Evolutionary conservation across 2,329 filamentous ascomycete species (phyloP).

Genomic region (Fusarium sambucinum): DNA sequence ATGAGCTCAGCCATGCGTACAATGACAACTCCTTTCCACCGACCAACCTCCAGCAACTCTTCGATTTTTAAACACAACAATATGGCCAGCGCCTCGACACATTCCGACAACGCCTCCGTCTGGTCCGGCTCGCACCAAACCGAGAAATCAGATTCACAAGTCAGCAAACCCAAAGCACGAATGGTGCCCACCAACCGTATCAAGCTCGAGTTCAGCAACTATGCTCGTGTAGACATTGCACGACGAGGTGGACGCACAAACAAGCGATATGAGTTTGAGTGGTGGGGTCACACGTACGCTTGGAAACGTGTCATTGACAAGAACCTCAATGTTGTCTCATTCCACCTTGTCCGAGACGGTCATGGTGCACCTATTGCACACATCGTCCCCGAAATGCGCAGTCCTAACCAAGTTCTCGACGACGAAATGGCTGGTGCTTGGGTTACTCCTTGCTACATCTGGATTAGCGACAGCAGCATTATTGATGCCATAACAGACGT

Average conservation of each 20-base stretch:
- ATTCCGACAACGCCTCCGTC: slow-evolving; percentile 42
- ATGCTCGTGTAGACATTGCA: slow-evolving; percentile 88
- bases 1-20: slow-evolving; percentile 61
- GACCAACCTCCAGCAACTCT: slow-evolving; percentile 42
- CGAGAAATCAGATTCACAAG: slow-evolving; percentile 36
- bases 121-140: slow-evolving; percentile 45
- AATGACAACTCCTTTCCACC: slow-evolving; percentile 54
- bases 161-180: slow-evolving; percentile 52
- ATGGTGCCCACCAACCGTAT: slow-evolving; percentile 78
- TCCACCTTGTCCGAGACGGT: slow-evolving; percentile 80
- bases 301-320: slow-evolving; percentile 85
- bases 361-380: slow-evolving; percentile 76
- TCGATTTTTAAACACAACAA: slow-evolving; percentile 43
- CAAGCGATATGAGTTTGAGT: slow-evolving; percentile 91
- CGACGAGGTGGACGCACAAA: slow-evolving; percentile 72
- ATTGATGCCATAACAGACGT: slow-evolving; percentile 80
- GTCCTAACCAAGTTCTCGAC: slow-evolving; percentile 74
- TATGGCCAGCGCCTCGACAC: slow-evolving; percentile 24
- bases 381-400: slow-evolving; percentile 83
- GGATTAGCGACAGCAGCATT: slow-evolving; percentile 82
- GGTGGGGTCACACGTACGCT: slow-evolving; percentile 87
- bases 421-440: slow-evolving; percentile 86
- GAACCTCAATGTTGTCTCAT: slow-evolving; percentile 76
- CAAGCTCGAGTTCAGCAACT: slow-evolving; percentile 96
- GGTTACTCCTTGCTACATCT: slow-evolving; percentile 91